Evolutionary conservation across 2,329 filamentous ascomycete genomes (phyloP), one percentile per base, ranked within the genome.

Genomic region (Exophiala aquamarina): DNA sequence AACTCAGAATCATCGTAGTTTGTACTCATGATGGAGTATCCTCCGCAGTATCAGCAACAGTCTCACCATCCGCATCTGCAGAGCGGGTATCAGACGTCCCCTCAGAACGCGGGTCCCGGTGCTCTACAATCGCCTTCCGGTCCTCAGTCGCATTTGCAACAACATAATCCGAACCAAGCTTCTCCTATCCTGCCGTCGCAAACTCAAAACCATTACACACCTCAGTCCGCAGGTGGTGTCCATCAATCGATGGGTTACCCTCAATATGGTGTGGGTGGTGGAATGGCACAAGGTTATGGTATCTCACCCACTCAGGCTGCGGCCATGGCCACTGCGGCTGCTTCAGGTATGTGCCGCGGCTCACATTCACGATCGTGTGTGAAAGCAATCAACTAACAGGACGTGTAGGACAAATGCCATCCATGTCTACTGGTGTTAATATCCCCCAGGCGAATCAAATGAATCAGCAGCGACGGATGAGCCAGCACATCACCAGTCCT

Each of bases 271-370:
- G 86, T 91, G 47, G 76, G 86, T 52, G 77, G 83, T 60, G 78
- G 78, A 61, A 89, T 95, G 82, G 84, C 87, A 44, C 73, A 76
- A 50, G 72, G 71, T 17, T 95, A 95, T 72, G 84, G 79, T 48
- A 89, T 92, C 70, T 85, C 86, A 26, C 81, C 86, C 15, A 89
- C 90, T 37, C 89, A 95, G 68, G 90, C 90, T 11, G 91, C 92
- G 40, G 91, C 91, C 49, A 93, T 95, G 88, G 91, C 87, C 35
- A 95, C 91, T 1, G 92, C 92, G 14, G 91, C 92, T 1, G 92
- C 92, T 9, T 91, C 90, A 4, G 91, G 92, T 32, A 86, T 89
- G 51, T 87, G 86, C 89, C 17, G 71, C 47, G 79, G 74, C 13
- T 71, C 78, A 70, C 11, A 44, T 20, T 36, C 68, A 70, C 17